Conservation (phyloP, 495 filamentous ascomycete genomes). For the Lasiosphaeris hirsuta region DNA sequence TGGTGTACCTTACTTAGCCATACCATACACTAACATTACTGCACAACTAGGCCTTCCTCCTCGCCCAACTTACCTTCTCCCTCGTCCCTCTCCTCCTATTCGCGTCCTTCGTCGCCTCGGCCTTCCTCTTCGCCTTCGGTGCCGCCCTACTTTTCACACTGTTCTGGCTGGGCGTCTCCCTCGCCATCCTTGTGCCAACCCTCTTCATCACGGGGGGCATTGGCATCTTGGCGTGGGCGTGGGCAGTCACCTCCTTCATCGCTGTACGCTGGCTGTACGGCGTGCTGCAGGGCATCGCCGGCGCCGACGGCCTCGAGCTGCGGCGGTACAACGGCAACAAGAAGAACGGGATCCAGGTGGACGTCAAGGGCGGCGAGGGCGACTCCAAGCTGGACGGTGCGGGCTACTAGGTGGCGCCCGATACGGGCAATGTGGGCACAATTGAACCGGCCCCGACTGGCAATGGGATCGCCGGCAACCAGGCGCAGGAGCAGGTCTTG, state of each 20-base stretch:
- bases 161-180: conserved; percentile 60
- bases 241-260: conserved; percentile 56
- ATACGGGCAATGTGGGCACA: too few species aligned
- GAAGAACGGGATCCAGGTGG: background rate
- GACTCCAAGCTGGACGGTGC: too few species aligned
- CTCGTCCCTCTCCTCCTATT: conserved; percentile 61
- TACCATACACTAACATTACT: too few species aligned
- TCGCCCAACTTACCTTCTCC: conserved; percentile 49
- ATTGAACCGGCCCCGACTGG: too few species aligned
- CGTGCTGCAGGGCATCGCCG: conserved; percentile 22
- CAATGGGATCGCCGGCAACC: too few species aligned
- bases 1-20: too few species aligned
- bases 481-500: too few species aligned
- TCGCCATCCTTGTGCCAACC: conserved; percentile 60
- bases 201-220: conserved; percentile 56
- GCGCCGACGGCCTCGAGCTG: conserved; percentile 9
- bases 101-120: conserved; percentile 52
- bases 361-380: background rate
- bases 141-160: conserved; percentile 57
- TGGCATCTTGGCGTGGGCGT: conserved; percentile 60
- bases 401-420: too few species aligned
- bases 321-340: background rate
- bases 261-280: conserved; percentile 49
- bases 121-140: conserved; percentile 52
- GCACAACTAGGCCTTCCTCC: too few species aligned